Evolutionary conservation across 495 filamentous ascomycete genomes (phyloP).

Genomic region (Hypoxylon trugodes): DNA sequence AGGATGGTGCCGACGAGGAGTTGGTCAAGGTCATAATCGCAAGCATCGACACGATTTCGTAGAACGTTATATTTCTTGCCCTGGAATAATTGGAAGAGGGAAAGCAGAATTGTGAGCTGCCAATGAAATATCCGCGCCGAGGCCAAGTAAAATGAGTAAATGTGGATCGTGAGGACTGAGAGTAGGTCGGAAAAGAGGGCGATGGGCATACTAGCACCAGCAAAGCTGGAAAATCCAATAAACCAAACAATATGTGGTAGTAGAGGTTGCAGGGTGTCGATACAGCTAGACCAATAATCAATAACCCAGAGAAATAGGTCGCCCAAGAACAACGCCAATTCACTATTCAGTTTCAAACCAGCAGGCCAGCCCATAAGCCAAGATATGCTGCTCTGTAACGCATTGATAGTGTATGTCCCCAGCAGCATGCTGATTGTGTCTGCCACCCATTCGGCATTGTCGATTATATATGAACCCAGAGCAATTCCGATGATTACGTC

Average conservation of each 20-base stretch:
- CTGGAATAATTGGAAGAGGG: slow-evolving; percentile 96
- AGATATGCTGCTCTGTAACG: slow-evolving; percentile 85
- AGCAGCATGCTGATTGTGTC: slow-evolving; percentile 81
- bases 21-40: slow-evolving; percentile 98
- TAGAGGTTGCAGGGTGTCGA: slow-evolving; percentile 75
- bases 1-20: slow-evolving; percentile 95
- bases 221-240: slow-evolving; percentile 94
- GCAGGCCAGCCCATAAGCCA: slow-evolving; percentile 99
- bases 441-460: slow-evolving; percentile 88
- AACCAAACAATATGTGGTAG: slow-evolving; percentile 90
- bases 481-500: slow-evolving; percentile 99
- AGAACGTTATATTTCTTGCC: slow-evolving; percentile 98
- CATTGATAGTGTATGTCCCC: slow-evolving; percentile 84
- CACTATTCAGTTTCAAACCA: slow-evolving; percentile 96
- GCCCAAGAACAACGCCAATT: slow-evolving; percentile 91
- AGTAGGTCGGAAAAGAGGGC: slow-evolving; percentile 94
- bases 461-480: slow-evolving; percentile 94
- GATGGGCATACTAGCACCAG: slow-evolving; percentile 95
- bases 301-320: slow-evolving; percentile 98
- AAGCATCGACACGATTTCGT: slow-evolving; percentile 95
- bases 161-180: slow-evolving; percentile 91
- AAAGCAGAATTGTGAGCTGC: slow-evolving; percentile 95
- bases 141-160: slow-evolving; percentile 97
- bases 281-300: slow-evolving; percentile 91
- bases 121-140: slow-evolving; percentile 97